These are phyloP conservation scores for Pisolithus sp. DNA, from an alignment of 768 basidiomycete species.

Conservation along the genomic window DNA sequence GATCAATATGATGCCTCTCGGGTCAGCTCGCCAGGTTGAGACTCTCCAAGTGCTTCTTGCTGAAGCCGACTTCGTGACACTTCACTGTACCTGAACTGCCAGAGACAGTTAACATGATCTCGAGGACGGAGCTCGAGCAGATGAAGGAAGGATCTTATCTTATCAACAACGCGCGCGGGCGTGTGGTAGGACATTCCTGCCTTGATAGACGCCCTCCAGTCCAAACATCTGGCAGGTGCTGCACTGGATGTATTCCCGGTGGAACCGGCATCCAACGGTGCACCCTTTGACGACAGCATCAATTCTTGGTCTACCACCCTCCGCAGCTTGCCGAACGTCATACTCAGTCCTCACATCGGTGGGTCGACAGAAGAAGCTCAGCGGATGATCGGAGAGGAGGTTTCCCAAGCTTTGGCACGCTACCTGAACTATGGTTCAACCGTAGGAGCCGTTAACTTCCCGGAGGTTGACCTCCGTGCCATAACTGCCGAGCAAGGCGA, in stretches of 20 bases:
- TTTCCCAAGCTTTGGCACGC: slow-evolving; percentile 73
- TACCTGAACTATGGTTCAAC: slow-evolving; percentile 93
- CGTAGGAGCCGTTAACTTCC: slow-evolving; percentile 95
- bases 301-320: slow-evolving; percentile 80
- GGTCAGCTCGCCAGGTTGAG: slow-evolving; percentile 87
- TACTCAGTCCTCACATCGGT: slow-evolving; percentile 97
- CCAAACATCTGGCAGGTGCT: slow-evolving; percentile 81
- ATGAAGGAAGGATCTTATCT: slow-evolving; percentile 97
- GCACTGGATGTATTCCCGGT: slow-evolving; percentile 93
- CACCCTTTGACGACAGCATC: slow-evolving; percentile 81
- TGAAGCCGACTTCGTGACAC: slow-evolving; percentile 87
- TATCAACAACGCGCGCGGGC: slow-evolving; percentile 96
- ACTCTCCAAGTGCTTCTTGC: slow-evolving; percentile 65
- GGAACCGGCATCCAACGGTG: slow-evolving; percentile 89
- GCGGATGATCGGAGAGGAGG: slow-evolving; percentile 94
- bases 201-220: slow-evolving; percentile 70
- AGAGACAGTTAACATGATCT: slow-evolving; percentile 95
- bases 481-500: slow-evolving; percentile 79
- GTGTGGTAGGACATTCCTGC: slow-evolving; percentile 94
- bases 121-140: slow-evolving; percentile 60
- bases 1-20: slow-evolving; percentile 95
- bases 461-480: slow-evolving; percentile 92
- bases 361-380: slow-evolving; percentile 99
- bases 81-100: slow-evolving; percentile 96
- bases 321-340: slow-evolving; percentile 77